These are phyloP conservation scores for Auricularia auricula-judae DNA, from an alignment of 768 basidiomycete species.

Conservation along the genomic window DNA sequence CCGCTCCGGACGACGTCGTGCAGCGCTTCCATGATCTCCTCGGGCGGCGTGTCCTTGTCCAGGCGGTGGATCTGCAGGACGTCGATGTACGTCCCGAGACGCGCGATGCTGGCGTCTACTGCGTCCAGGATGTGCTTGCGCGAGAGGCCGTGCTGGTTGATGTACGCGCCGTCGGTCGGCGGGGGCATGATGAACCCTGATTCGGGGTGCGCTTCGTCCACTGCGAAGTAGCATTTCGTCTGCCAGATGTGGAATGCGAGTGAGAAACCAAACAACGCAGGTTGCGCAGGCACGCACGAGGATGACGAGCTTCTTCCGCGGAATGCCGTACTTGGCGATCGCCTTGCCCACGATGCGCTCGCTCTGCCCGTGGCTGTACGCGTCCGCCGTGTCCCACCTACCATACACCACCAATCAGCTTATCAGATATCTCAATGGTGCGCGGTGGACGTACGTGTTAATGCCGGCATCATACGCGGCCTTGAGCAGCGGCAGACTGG, in stretches of 20 bases:
- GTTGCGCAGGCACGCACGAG: not conserved
- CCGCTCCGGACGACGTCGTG: constrained; percentile 39
- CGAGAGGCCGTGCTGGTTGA: constrained; percentile 16
- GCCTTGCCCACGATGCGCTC: constrained; percentile 26
- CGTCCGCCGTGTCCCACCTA: constrained; percentile 6
- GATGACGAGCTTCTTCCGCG: constrained; percentile 8
- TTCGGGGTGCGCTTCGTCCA: not conserved
- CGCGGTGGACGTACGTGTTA: not conserved
- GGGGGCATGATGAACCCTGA: not conserved
- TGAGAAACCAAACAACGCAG: not conserved
- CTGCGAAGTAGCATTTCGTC: not conserved
- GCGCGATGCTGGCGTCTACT: constrained; percentile 18
- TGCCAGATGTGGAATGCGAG: not conserved
- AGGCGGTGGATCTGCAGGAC: constrained; percentile 36
- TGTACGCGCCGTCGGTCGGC: constrained; percentile 11
- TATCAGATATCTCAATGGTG: no score
- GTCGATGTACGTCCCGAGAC: constrained; percentile 32
- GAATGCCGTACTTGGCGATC: constrained; percentile 23
- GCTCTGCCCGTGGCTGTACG: constrained; percentile 1
- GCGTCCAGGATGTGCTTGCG: constrained; percentile 32
- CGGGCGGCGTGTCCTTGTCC: constrained; percentile 24
- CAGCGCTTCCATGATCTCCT: constrained; percentile 40
- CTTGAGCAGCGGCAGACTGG: constrained; percentile 35
- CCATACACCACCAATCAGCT: constrained; percentile 6
- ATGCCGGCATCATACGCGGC: constrained; percentile 25